A percentile compares a stretch with the other conserved stretches of the same genome.
Conservation (phyloP, 768 basidiomycete species). For the Sistotremastrum niveocremeum region DNA sequence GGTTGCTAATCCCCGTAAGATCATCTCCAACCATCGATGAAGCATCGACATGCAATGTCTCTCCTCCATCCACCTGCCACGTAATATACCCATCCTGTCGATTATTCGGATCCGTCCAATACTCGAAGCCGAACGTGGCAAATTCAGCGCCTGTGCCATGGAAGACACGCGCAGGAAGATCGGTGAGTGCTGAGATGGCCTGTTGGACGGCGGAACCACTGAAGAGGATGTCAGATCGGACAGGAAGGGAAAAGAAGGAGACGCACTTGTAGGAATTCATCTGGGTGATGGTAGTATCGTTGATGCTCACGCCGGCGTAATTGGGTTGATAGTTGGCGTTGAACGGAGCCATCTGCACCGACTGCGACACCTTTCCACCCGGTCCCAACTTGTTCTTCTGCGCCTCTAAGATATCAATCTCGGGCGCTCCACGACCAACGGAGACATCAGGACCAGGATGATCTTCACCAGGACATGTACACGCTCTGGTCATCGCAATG, state of each 20-base stretch:
- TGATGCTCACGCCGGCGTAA: constrained; percentile 24
- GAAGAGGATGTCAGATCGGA: constrained; percentile 12
- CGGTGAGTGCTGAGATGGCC: constrained; percentile 34
- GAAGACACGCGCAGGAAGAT: constrained; percentile 38
- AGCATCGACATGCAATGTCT: constrained; percentile 24
- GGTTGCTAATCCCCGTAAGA: constrained; percentile 41
- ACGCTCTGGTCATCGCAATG: constrained; percentile 33
- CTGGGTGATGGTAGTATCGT: constrained; percentile 20
- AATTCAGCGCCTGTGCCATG: constrained; percentile 42
- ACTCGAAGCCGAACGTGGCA: constrained; percentile 56
- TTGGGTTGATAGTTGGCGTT: constrained; percentile 28
- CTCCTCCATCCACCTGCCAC: constrained; percentile 53
- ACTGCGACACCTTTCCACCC: constrained; percentile 59
- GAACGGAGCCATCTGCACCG: constrained; percentile 57
- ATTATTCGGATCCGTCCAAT: constrained; percentile 47
- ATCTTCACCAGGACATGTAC: constrained; percentile 61
- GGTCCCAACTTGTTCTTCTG: constrained; percentile 41
- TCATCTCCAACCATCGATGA: constrained; percentile 31
- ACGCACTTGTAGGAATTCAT: constrained; percentile 24
- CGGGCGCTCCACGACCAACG: constrained; percentile 58
- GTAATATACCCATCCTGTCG: constrained; percentile 50
- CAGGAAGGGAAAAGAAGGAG: background rate
- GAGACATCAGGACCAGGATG: constrained; percentile 55
- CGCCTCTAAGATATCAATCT: constrained; percentile 76
- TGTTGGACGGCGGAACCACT: constrained; percentile 26